A percentile compares a stretch with the other conserved stretches of the same genome.
These are phyloP conservation scores for Hydnum rufescens DNA, from an alignment of 768 basidiomycete genomes.

Conservation along the genomic window DNA sequence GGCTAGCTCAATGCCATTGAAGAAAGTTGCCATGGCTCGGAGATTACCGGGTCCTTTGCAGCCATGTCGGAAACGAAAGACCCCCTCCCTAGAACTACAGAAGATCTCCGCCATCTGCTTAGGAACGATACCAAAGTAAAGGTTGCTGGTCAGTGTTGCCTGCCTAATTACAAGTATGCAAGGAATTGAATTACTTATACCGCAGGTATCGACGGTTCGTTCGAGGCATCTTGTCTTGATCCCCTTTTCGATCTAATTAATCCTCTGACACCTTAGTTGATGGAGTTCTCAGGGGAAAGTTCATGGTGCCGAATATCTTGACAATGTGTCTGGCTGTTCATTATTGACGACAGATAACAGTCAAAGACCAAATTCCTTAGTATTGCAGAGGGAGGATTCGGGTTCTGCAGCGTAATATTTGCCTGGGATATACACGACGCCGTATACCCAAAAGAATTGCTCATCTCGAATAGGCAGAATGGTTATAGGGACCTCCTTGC, in stretches of 20 bases:
- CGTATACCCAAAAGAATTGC: slow-evolving; percentile 66
- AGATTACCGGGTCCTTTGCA: too few species aligned
- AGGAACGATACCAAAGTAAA: slow-evolving; percentile 64
- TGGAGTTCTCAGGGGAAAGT: slow-evolving; percentile 87
- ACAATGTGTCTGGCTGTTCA: slow-evolving; percentile 6
- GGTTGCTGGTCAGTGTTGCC: slow-evolving; percentile 50
- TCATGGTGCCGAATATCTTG: slow-evolving; percentile 37
- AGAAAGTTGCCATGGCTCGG: too few species aligned
- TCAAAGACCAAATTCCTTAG: slow-evolving; percentile 81
- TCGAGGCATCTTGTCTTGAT: slow-evolving; percentile 7
- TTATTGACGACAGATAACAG: slow-evolving; percentile 21
- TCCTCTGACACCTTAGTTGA: slow-evolving; percentile 36
- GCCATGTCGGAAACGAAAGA: too few species aligned
- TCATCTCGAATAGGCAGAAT: slow-evolving; percentile 79
- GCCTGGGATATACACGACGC: slow-evolving; percentile 88
- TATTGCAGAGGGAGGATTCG: slow-evolving; percentile 59
- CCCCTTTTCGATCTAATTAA: background rate
- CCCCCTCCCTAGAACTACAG: too few species aligned
- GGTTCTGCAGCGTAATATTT: slow-evolving; percentile 86
- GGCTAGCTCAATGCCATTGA: background rate
- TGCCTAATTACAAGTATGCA: too few species aligned
- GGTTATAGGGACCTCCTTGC: slow-evolving; percentile 85
- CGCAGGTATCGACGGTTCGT: background rate
- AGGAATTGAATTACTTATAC: too few species aligned
- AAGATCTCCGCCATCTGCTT: too few species aligned